Evolutionary conservation across 768 basidiomycete species (phyloP), one percentile per base, ranked within the genome.

Genomic region (Pleurotus sapidus): DNA sequence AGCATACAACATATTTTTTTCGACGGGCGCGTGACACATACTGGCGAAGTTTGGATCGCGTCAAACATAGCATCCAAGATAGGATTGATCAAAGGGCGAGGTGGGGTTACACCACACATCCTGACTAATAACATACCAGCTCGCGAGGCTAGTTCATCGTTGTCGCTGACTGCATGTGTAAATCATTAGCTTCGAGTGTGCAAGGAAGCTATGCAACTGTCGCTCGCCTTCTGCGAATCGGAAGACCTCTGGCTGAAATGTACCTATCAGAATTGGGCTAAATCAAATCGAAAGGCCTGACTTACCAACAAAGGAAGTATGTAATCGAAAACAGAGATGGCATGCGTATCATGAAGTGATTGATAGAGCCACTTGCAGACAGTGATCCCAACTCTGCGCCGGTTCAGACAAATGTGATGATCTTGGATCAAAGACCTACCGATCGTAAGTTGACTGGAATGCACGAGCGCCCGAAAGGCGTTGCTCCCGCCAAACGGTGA

Each of bases 31-130:
- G 9, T 45, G 47, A 40, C 23, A 64, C 87, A 63, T 61, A 91
- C 92, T 15, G 88, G 80, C 24, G 91, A 92, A 5, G 76, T 80
- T 65, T 84, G 83, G 60, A 96, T 89, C 9, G 91, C 86, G 1
- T 80, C 80, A 65, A 94, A 91, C 39, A 94, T 86, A 2, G 80
- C 80, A 45, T 82, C 82, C 67, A 95, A 73, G 46, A 95, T 73
- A 2, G 84, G 82, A 53, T 84, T 79, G 46, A 93, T 82, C 55
- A 92, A 77, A 5, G 82, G 72, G 9, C 81, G 73, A 0, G 92
- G 91, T 14, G 90, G 91, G 5, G 86, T 88, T 30, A 96, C 86
- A 2, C 90, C 91, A 56, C 93, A 93, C 83, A 94, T 89, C 53
- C 88, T 83, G 40, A 91, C 88, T 42, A 95, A 78, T 4, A 95